These are phyloP conservation scores for Stagonosporopsis vannaccii DNA, from an alignment of 2,329 filamentous ascomycete species.

Conservation along the genomic window DNA sequence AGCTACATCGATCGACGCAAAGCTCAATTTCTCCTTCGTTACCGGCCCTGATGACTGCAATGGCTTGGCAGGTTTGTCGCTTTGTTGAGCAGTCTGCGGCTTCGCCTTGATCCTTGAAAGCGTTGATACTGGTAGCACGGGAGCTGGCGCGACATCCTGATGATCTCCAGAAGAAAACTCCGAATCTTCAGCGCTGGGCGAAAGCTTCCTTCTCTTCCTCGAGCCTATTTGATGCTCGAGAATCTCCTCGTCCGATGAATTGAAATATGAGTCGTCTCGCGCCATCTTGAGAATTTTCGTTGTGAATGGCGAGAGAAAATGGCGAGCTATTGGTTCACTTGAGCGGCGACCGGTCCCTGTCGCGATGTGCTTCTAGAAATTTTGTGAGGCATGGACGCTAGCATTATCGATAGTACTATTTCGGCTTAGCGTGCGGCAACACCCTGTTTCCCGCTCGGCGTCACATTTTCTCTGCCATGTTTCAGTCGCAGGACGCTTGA, in stretches of 20 bases:
- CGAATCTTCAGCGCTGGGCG: constrained; percentile 29
- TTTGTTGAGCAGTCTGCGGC: constrained; percentile 10
- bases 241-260: constrained; percentile 37
- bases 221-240: constrained; percentile 40
- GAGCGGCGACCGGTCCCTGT: constrained; percentile 3
- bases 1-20: constrained; percentile 74
- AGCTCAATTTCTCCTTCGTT: constrained; percentile 62
- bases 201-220: constrained; percentile 49
- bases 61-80: constrained; percentile 6
- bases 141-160: constrained; percentile 1
- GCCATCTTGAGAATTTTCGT: constrained; percentile 12
- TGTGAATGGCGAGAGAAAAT: not conserved
- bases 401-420: constrained; percentile 36
- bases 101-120: constrained; percentile 49
- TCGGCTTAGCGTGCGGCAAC: not conserved
- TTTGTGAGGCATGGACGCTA: constrained; percentile 37
- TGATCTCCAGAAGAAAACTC: constrained; percentile 15
- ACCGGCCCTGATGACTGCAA: constrained; percentile 3
- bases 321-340: not conserved
- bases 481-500: not conserved
- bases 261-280: constrained; percentile 27
- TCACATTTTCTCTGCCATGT: not conserved
- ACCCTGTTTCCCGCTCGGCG: not conserved
- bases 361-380: constrained; percentile 25
- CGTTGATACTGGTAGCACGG: constrained; percentile 26